Evolutionary conservation across 148 eudicot genomes (phyloP), one percentile per base, ranked within the genome.

Genomic region (Camellia granthamiana): DNA sequence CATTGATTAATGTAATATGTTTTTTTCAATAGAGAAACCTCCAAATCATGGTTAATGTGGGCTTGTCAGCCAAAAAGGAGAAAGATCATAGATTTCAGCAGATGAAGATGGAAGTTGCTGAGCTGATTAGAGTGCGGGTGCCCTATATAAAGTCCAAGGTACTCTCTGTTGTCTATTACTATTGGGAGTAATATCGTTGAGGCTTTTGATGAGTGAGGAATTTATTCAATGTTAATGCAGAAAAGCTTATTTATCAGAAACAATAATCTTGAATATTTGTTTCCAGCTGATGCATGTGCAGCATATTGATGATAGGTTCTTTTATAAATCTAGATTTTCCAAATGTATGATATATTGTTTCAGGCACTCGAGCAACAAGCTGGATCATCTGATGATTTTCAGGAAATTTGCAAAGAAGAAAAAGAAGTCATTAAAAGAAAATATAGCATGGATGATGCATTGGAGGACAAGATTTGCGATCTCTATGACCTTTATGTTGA

Each of bases 391-490:
- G 90, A 91, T 83, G 90, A 94, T 83, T 67, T 89, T 80, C 95
- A 90, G 84, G 94, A 90, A 76, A 75, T 84, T 83, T 87, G 84
- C 72, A 86, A 77, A 62, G 86, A 81, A 83, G 93, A 87, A 73
- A 94, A 86, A 82, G 88, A 87, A 73, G 63, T 81, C 49, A 60
- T 75, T 68, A 92, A 92, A 86, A 84, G 88, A 67, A 87, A 89
- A 82, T 86, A 79, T 84, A 80, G 80, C 78, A 94, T 92, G 92
- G 97, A 97, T 87, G 83, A 84, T 81, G 82, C 90, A 55, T 66
- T 97, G 83, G 99, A 97, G 84, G 98, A 92, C 84, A 94, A 89
- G 87, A 91, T 97, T 60, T 94, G 99, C 82, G 97, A 97, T 85
- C 97, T 97, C 71, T 94, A 97, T 83, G 97, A 97, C 81, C 91